Percentiles rank a stretch among this genome's conserved stretches.
phyloP scores from a whole-genome alignment of 2,329 filamentous ascomycete genomes.

The Juglanconis juglandina region DNA sequence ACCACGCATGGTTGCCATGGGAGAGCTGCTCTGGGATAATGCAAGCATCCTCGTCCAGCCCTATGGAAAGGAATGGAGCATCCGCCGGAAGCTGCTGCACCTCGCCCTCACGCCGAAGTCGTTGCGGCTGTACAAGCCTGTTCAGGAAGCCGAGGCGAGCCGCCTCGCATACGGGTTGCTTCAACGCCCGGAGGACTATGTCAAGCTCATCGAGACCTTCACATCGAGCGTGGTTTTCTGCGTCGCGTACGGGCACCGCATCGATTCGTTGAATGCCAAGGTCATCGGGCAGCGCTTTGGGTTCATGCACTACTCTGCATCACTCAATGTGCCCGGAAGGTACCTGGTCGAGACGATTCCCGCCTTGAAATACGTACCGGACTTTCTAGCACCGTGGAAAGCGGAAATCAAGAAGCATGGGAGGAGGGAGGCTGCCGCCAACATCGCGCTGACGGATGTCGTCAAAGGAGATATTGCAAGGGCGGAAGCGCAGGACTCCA shows the following conservation, averaged over 20 bases:
- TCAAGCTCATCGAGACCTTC: constrained; percentile 44
- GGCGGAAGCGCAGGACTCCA: constrained; percentile 27
- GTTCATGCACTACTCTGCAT: constrained; percentile 46
- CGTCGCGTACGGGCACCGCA: constrained; percentile 48
- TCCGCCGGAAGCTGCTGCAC: constrained; percentile 39
- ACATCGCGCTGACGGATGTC: constrained; percentile 37
- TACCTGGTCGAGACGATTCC: constrained; percentile 46
- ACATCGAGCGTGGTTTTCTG: constrained; percentile 48
- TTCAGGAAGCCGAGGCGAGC: constrained; percentile 47
- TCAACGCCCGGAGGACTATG: constrained; percentile 36
- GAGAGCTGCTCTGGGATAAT: constrained; percentile 32
- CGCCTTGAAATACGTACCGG: constrained; percentile 39
- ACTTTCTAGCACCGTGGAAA: constrained; percentile 45
- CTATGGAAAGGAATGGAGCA: constrained; percentile 44
- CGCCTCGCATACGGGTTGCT: constrained; percentile 42
- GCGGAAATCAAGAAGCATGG: constrained; percentile 37
- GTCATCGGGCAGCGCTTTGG: constrained; percentile 44
- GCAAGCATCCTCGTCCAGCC: constrained; percentile 45
- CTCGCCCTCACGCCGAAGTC: constrained; percentile 42
- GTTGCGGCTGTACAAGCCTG: constrained; percentile 41
- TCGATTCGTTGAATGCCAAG: constrained; percentile 43
- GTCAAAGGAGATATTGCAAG: constrained; percentile 37
- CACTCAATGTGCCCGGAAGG: constrained; percentile 42
- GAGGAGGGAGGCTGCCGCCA: constrained; percentile 34
- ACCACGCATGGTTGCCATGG: constrained; percentile 23